Evolutionary conservation across 2,329 filamentous ascomycete species (phyloP).

Genomic region (Arthrobotrys sinensis): DNA sequence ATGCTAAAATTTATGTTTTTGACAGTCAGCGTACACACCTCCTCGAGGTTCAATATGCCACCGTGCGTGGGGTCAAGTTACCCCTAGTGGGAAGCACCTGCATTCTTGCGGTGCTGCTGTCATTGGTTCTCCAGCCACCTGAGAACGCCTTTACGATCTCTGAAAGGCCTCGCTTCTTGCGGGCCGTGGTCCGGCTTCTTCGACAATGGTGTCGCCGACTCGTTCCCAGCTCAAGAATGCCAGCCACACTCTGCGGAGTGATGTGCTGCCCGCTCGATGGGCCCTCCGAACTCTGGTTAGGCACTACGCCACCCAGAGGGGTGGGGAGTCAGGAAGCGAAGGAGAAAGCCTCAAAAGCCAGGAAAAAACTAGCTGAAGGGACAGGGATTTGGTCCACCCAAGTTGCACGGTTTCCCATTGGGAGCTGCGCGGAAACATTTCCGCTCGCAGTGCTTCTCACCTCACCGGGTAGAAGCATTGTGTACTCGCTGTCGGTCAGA

Average conservation of each 20-base stretch:
- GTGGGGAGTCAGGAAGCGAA: not conserved
- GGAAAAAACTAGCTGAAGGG: not conserved
- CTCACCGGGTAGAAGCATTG: too few species aligned
- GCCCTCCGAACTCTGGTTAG: not conserved
- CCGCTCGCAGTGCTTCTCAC: not conserved
- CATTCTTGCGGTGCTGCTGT: not conserved
- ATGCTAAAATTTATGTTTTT: not conserved
- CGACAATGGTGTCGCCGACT: not conserved
- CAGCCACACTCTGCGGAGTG: not conserved
- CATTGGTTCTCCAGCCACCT: not conserved
- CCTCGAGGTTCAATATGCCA: not conserved
- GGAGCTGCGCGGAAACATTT: conserved; percentile 22
- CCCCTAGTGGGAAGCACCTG: not conserved
- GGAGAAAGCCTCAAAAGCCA: not conserved
- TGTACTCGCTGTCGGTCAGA: not conserved
- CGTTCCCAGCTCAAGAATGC: not conserved
- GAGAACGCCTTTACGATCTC: not conserved
- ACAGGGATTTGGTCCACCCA: not conserved
- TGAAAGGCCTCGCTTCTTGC: not conserved
- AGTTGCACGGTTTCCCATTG: not conserved
- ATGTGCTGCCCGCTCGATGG: not conserved
- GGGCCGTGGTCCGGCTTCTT: not conserved
- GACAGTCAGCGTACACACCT: not conserved
- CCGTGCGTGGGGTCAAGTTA: not conserved
- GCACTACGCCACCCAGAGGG: not conserved